Conservation (phyloP, 495 filamentous ascomycete genomes). For the Tetracladium setigerum region DNA sequence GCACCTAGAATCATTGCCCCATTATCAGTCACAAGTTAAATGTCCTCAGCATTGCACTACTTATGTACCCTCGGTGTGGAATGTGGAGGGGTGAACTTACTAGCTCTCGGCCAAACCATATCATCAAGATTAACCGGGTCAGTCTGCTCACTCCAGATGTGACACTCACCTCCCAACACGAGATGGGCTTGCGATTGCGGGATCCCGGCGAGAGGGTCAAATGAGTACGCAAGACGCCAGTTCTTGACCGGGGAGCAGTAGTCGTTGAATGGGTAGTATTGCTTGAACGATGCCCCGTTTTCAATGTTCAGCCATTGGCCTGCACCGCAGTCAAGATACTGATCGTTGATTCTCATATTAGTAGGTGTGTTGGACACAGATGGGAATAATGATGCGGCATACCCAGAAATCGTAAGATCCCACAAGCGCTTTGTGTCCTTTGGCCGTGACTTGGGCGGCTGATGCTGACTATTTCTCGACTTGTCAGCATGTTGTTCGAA, state of each 20-base stretch:
- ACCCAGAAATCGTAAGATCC: constrained; percentile 75
- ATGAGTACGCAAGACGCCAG: constrained; percentile 72
- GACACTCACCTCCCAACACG: constrained; percentile 70
- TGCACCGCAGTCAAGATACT: constrained; percentile 77
- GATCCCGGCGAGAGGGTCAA: constrained; percentile 59
- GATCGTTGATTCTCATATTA: neutral
- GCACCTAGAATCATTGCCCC: constrained; percentile 27
- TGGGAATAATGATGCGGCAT: constrained; percentile 13
- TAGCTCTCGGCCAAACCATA: constrained; percentile 69
- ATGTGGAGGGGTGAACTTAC: neutral
- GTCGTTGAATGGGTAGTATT: constrained; percentile 61
- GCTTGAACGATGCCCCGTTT: constrained; percentile 31
- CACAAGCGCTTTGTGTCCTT: constrained; percentile 59
- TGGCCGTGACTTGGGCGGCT: constrained; percentile 43
- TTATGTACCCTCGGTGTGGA: too few relatives aligned
- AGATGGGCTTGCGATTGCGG: constrained; percentile 47
- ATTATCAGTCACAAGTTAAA: too few relatives aligned
- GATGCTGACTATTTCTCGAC: constrained; percentile 19
- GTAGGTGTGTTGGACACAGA: too few relatives aligned
- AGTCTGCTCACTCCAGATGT: constrained; percentile 72
- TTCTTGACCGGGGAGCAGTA: constrained; percentile 68
- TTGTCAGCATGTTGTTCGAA: too few relatives aligned
- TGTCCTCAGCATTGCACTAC: too few relatives aligned
- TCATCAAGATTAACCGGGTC: constrained; percentile 60
- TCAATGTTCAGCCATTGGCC: constrained; percentile 68